These are phyloP conservation scores for Stagonosporopsis vannaccii DNA, from an alignment of 2,329 filamentous ascomycete genomes.

Conservation along the genomic window DNA sequence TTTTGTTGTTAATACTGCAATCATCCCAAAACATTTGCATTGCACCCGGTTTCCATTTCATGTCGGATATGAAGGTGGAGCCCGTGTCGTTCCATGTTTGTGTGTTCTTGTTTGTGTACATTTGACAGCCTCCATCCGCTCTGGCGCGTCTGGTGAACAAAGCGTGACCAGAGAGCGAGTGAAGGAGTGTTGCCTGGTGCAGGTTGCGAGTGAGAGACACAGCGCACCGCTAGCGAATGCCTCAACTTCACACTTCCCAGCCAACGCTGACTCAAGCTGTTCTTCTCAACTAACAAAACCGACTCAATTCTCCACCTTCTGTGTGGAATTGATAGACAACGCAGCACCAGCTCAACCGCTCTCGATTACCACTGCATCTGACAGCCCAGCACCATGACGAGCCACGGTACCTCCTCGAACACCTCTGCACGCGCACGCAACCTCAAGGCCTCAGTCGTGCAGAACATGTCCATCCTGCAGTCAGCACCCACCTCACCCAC, in stretches of 20 bases:
- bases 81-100: neutral
- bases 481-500: neutral
- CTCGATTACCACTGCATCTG: neutral
- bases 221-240: neutral
- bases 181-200: neutral
- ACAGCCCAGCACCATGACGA: slow-evolving; percentile 8
- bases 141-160: too few species aligned
- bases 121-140: too few species aligned
- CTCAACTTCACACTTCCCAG: neutral
- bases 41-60: too few species aligned
- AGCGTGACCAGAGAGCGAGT: neutral
- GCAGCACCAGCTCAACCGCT: neutral
- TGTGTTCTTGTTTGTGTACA: neutral
- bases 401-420: slow-evolving; percentile 3
- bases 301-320: neutral
- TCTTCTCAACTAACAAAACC: neutral
- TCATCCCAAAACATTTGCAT: too few species aligned
- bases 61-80: too few species aligned
- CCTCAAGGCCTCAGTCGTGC: slow-evolving; percentile 25
- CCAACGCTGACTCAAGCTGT: neutral
- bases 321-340: neutral
- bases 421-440: slow-evolving; percentile 25
- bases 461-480: slow-evolving; percentile 23
- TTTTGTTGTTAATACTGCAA: neutral
- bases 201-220: neutral